Evolutionary conservation across 2,329 filamentous ascomycete genomes (phyloP).

Genomic region (Pseudogymnoascus sp.): DNA sequence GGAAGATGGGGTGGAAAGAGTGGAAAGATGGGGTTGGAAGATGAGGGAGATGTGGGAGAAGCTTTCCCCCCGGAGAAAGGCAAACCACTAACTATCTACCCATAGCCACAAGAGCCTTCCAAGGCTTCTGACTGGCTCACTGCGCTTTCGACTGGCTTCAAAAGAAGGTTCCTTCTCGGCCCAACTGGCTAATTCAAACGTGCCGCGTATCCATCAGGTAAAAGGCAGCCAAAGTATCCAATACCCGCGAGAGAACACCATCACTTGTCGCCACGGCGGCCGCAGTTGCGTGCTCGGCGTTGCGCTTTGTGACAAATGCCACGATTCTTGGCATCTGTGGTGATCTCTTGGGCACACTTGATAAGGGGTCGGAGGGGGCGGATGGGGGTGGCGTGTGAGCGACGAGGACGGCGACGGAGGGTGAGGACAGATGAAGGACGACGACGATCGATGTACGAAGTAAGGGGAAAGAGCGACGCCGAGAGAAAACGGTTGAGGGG

Average conservation of each 20-base stretch:
- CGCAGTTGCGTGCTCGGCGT: slow-evolving; percentile 55
- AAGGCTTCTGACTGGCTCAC: neutral
- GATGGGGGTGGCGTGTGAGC: neutral
- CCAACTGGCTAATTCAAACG: neutral
- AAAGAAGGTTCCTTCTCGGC: slow-evolving; percentile 4
- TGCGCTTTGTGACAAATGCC: slow-evolving; percentile 48
- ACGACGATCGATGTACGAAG: neutral
- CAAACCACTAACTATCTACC: neutral
- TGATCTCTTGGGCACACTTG: neutral
- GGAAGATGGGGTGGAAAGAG: neutral
- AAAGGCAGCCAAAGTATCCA: neutral
- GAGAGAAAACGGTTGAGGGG: slow-evolving; percentile 1
- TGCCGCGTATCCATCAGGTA: slow-evolving; percentile 1
- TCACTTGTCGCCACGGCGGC: slow-evolving; percentile 28
- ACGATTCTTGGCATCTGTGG: slow-evolving; percentile 3
- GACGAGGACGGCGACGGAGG: neutral
- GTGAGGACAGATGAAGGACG: neutral
- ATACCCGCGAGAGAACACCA: neutral
- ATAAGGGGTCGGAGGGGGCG: too few relatives aligned
- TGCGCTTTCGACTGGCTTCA: neutral
- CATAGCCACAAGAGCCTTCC: neutral
- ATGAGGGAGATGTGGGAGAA: too few relatives aligned
- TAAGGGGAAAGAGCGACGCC: slow-evolving; percentile 4
- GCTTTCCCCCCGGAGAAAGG: neutral
- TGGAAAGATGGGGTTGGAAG: neutral